Percentiles rank a stretch among this genome's conserved stretches.
These are phyloP conservation scores for Hypoxylon sp. DNA, from an alignment of 2,329 filamentous ascomycete species.

Conservation along the genomic window DNA sequence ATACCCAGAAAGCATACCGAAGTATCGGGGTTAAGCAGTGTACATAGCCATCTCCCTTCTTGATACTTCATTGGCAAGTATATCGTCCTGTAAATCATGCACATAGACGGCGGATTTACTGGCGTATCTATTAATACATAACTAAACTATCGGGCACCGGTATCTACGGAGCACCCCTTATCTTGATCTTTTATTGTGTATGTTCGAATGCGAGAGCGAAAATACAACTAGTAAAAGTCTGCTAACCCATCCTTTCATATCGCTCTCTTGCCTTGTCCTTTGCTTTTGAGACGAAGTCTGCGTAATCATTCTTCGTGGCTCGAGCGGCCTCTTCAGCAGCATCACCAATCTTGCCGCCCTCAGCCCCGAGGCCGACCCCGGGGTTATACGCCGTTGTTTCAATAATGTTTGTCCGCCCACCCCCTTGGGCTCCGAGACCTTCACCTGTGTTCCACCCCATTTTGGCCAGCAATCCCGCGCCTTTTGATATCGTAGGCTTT, in stretches of 20 bases:
- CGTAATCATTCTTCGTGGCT: conserved; percentile 72
- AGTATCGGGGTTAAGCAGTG: neutral
- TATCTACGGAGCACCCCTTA: too few species aligned
- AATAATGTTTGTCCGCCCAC: conserved; percentile 75
- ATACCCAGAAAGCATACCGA: conserved; percentile 12
- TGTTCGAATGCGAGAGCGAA: neutral
- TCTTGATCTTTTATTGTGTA: conserved; percentile 3
- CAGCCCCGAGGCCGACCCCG: conserved; percentile 78
- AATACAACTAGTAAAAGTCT: neutral
- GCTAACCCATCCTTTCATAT: conserved; percentile 68
- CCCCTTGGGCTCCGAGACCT: conserved; percentile 74
- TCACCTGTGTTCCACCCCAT: conserved; percentile 79
- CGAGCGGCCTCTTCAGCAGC: conserved; percentile 74
- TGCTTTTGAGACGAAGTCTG: conserved; percentile 74
- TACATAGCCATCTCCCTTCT: conserved; percentile 14
- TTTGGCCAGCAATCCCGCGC: conserved; percentile 77
- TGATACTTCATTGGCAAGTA: neutral
- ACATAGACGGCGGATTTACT: neutral
- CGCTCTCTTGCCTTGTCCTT: conserved; percentile 77
- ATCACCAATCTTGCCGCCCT: conserved; percentile 78
- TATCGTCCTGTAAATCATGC: neutral
- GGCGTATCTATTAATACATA: conserved; percentile 11
- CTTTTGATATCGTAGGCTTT: conserved; percentile 68
- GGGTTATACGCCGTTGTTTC: conserved; percentile 75
- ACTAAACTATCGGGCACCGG: conserved; percentile 7